Percentiles rank a stretch among this genome's conserved stretches.
These are phyloP conservation scores for Colletotrichum musae DNA, from an alignment of 2,329 filamentous ascomycete genomes.

Conservation along the genomic window DNA sequence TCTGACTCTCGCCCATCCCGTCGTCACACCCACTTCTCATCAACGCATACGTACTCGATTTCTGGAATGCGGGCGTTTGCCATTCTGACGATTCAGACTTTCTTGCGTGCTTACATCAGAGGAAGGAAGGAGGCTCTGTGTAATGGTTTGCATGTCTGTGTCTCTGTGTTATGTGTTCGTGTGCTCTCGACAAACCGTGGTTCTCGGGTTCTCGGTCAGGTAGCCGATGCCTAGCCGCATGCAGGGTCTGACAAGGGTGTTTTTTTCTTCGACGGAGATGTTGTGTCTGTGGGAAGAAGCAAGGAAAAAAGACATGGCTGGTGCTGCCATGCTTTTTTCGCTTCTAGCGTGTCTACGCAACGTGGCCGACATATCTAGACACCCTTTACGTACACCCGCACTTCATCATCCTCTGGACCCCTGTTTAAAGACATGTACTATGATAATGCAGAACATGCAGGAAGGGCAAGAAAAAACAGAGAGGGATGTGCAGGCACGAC, in stretches of 20 bases:
- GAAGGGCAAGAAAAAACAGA: not conserved
- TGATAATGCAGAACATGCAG: too few species aligned
- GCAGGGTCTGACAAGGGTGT: slow-evolving; percentile 35
- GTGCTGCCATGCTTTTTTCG: slow-evolving; percentile 7
- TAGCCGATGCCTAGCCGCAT: slow-evolving; percentile 23
- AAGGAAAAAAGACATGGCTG: not conserved
- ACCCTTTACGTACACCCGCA: too few species aligned
- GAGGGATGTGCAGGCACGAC: not conserved
- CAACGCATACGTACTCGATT: not conserved
- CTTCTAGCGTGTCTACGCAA: not conserved
- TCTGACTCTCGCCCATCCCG: not conserved
- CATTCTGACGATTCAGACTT: not conserved
- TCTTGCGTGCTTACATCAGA: not conserved
- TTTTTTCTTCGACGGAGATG: not conserved
- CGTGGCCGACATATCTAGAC: not conserved
- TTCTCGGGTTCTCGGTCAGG: slow-evolving; percentile 2
- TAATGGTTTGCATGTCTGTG: not conserved
- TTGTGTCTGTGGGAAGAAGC: not conserved
- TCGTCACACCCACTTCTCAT: not conserved
- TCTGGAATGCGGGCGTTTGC: not conserved
- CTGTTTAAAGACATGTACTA: too few species aligned
- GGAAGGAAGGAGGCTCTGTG: not conserved
- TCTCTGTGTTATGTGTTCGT: not conserved
- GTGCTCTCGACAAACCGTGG: not conserved
- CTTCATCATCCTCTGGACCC: too few species aligned